Conservation (phyloP, 257 asterid species). For the Lithospermum erythrorhizon region DNA sequence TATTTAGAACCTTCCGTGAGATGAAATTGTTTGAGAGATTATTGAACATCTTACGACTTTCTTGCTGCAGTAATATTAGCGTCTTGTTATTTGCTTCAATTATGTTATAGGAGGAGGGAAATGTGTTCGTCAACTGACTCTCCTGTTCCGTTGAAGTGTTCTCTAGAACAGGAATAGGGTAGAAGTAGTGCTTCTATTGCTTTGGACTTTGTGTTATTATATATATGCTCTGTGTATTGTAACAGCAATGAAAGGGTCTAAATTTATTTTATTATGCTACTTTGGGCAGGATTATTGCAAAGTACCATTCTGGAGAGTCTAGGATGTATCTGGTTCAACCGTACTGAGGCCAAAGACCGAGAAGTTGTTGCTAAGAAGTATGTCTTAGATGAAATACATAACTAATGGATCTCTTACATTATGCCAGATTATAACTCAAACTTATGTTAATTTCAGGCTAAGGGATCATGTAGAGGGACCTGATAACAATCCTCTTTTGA, state of each 20-base stretch:
- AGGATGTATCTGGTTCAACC: constrained; percentile 99
- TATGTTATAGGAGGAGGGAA: no score
- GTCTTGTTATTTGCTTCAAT: background rate
- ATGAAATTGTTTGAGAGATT: background rate
- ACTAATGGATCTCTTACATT: background rate
- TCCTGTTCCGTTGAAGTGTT: background rate
- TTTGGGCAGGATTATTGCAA: constrained; percentile 64
- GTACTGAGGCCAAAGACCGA: constrained; percentile 94
- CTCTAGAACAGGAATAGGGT: background rate
- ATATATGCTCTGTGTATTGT: no score
- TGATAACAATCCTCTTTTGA: constrained; percentile 94
- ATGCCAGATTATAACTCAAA: constrained; percentile 9
- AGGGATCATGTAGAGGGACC: constrained; percentile 83
- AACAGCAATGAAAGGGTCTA: background rate
- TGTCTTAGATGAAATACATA: constrained; percentile 14
- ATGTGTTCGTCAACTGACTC: background rate
- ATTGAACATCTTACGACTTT: no score
- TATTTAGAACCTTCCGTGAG: background rate
- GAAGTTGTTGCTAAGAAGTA: constrained; percentile 88
- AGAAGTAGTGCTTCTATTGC: background rate
- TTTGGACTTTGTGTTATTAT: background rate
- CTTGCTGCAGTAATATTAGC: background rate
- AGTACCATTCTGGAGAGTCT: constrained; percentile 91
- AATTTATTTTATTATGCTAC: background rate
- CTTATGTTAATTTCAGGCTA: constrained; percentile 41